Evolutionary conservation across 495 filamentous ascomycete genomes (phyloP), one percentile per base, ranked within the genome.

Genomic region (Xylaria palmicola): DNA sequence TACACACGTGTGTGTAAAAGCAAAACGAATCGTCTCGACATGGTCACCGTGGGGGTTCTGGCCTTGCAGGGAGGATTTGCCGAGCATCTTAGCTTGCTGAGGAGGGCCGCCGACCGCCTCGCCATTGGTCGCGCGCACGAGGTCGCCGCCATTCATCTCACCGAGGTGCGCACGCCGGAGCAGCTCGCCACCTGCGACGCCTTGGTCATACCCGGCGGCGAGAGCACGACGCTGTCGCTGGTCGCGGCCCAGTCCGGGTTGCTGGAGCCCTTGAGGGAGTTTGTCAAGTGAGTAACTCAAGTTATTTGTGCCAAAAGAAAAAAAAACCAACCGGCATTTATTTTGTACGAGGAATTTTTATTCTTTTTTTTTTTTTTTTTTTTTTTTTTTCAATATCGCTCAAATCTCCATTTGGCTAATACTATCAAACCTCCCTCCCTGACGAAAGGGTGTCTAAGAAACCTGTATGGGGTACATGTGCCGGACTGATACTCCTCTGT

Each of bases 381-480:
- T 3, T 37, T 19, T 51, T 29, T 22, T 22, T 22, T 44, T 22
- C 17, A 5, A 22, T 15, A 15, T 3, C 6, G 37, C 10, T n/a
- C n/a, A n/a, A 15, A 44, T n/a, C 53, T 8, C 22, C 6, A 48
- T 30, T 10, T 41, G 32, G 49, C 62, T 68, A 37, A 70, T 41
- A 12, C 6, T 63, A 32, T n/a, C n/a, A n/a, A n/a, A 7, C n/a
- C 29, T 20, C 8, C 19, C 17, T n/a, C 20, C 36, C 15, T 6
- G 39, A 45, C 9, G 59, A n/a, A 48, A 81, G 79, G 62, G 78
- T 87, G n/a, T 65, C 84, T 49, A 83, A 87, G 65, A 93, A 90
- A 70, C 93, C 95, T 19, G 90, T 88, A 17, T 98, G 94, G 94
- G 94, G 94, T 12, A 98, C 94, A 24, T 98, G 94, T 72, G 94